Percentiles rank a stretch among this genome's conserved stretches.
phyloP scores from a whole-genome alignment of 768 basidiomycete species.

The Lanmaoa rubissima region DNA sequence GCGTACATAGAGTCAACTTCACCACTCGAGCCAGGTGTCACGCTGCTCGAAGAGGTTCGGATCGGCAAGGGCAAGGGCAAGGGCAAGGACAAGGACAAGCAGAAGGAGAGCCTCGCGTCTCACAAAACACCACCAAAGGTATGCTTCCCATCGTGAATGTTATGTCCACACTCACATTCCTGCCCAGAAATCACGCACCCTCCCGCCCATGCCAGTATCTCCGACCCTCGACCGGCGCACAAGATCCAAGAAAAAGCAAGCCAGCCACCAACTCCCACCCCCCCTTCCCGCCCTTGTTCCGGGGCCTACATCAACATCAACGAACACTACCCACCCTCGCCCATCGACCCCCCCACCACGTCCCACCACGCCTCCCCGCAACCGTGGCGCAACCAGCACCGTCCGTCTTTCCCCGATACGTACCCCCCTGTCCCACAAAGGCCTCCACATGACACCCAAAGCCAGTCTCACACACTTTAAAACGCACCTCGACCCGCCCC shows the following conservation, averaged over 20 bases:
- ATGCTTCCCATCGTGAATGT: not conserved
- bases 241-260: slow-evolving; percentile 22
- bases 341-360: slow-evolving; percentile 38
- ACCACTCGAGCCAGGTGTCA: slow-evolving; percentile 11
- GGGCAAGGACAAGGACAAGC: slow-evolving; percentile 19
- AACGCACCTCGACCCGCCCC: slow-evolving; percentile 63
- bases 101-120: slow-evolving; percentile 12
- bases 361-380: slow-evolving; percentile 40
- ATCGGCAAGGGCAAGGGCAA: slow-evolving; percentile 17
- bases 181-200: slow-evolving; percentile 35
- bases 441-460: slow-evolving; percentile 67
- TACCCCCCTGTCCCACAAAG: slow-evolving; percentile 69
- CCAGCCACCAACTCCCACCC: slow-evolving; percentile 13
- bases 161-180: not conserved
- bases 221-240: slow-evolving; percentile 43
- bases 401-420: slow-evolving; percentile 54
- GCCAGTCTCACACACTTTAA: slow-evolving; percentile 68
- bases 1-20: slow-evolving; percentile 17
- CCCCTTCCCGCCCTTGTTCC: slow-evolving; percentile 29
- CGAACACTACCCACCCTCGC: slow-evolving; percentile 14
- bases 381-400: slow-evolving; percentile 23
- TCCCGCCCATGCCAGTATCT: slow-evolving; percentile 46
- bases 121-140: slow-evolving; percentile 33
- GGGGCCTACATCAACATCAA: slow-evolving; percentile 16
- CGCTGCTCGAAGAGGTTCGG: slow-evolving; percentile 8